Base-by-base conservation (phyloP, 176 grass and related monocot species). In the Calamus simplicifolius region DNA sequence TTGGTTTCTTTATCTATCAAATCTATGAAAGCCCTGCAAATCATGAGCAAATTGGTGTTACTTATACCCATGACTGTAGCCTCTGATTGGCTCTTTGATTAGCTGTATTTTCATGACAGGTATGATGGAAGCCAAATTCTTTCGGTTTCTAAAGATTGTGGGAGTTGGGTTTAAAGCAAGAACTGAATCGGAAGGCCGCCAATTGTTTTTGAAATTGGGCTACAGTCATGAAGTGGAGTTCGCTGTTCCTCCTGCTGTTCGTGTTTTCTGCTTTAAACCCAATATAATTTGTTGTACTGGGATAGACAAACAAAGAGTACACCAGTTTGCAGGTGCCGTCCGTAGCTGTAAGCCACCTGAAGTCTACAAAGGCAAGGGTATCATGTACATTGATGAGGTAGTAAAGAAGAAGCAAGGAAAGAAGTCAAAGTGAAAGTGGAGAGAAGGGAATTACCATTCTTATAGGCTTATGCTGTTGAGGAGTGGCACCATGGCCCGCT, bases 171-270 rank as follows among this genome's bases (percentile, higher is more conserved):
- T 65, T 25, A 92, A 86, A 82, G 82, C 83, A 17, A 80, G 88
- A 67, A 64, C 83, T 29, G 88, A 86, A 76, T n/a, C 31, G 17
- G 56, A 76, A 77, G 88, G 76, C 28, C 72, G 76, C 0, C 64
- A 92, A 67, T 59, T 92, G 57, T 94, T 87, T 58, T 67, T 85
- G 67, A 94, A 94, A 55, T 35, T 88, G 5, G 84, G 84, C 4
- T 94, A 81, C 62, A 81, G 62, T 49, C 84, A 87, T 2, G 84
- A 93, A 51, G 77, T 93, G 23, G 80, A 81, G 18, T 94, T 94
- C 53, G 58, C 70, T 0, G 84, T 82, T 27, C 84, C 84, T 52
- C 80, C 83, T 5, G 77, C 73, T 4, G 89, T 93, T 43, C 61
- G 74, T 0, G 80, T 81, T 28, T 93, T 93, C 73, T 93, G 83